Evolutionary conservation across 129 eudicot species (phyloP).

Genomic region (sunflower (Helianthus annuus)): HanXRQr2.0-SUNRISE NC_035433.2:118460365-118460864

Average conservation of each 20-base stretch:
- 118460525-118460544: conserved; percentile 16
- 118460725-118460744: too few relatives aligned
- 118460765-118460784: too few relatives aligned
- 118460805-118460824: too few relatives aligned
- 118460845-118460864: too few relatives aligned
- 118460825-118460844: too few relatives aligned
- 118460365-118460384: conserved; percentile 22
- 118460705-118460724: too few relatives aligned
- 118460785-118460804: too few relatives aligned
- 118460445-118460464: conserved; percentile 15
- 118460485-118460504: background rate
- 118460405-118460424: conserved; percentile 28
- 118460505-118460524: conserved; percentile 9
- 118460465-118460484: background rate
- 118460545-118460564: conserved; percentile 9
- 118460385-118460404: conserved; percentile 31
- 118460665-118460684: too few relatives aligned
- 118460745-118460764: too few relatives aligned
- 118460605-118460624: background rate
- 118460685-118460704: too few relatives aligned
- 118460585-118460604: background rate
- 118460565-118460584: background rate
- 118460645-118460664: too few relatives aligned
- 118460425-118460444: conserved; percentile 35
- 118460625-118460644: too few relatives aligned